Evolutionary conservation across 139 green algal genomes (phyloP).

Genomic region (Tetradesmus obliquus): DNA sequence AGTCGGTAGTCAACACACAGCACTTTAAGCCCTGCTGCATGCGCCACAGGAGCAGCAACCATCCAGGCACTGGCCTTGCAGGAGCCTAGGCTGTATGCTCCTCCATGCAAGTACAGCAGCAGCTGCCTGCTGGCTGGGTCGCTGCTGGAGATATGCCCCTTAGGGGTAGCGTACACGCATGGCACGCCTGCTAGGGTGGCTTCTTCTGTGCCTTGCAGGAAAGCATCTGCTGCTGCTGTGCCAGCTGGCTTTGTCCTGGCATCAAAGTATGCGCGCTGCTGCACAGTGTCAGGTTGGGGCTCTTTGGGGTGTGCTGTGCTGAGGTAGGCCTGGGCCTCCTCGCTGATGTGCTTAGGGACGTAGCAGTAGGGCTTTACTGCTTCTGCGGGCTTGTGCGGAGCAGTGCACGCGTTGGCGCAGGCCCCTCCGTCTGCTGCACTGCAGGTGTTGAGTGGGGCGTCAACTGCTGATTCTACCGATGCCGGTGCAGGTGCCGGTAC

Average conservation of each 20-base stretch:
- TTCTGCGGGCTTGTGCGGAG: background rate
- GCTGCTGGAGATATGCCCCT: background rate
- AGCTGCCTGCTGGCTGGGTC: background rate
- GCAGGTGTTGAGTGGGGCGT: background rate
- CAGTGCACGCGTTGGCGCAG: background rate
- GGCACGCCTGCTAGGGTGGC: background rate
- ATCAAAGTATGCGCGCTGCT: background rate
- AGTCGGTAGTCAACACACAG: constrained; percentile 34
- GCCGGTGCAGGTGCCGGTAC: background rate
- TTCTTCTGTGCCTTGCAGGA: background rate
- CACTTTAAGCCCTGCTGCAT: background rate
- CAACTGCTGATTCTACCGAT: background rate
- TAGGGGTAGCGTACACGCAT: background rate
- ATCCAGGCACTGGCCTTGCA: background rate
- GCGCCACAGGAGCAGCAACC: background rate
- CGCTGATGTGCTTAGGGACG: background rate
- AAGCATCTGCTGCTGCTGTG: background rate
- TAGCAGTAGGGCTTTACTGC: background rate
- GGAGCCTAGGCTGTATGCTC: background rate
- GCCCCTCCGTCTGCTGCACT: background rate
- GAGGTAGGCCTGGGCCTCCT: background rate
- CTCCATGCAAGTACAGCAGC: background rate
- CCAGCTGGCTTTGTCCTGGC: background rate
- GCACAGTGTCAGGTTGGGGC: background rate
- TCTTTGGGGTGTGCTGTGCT: background rate